Evolutionary conservation across 306 rosid species (phyloP).

Genomic region (Rosa multiflora): DNA sequence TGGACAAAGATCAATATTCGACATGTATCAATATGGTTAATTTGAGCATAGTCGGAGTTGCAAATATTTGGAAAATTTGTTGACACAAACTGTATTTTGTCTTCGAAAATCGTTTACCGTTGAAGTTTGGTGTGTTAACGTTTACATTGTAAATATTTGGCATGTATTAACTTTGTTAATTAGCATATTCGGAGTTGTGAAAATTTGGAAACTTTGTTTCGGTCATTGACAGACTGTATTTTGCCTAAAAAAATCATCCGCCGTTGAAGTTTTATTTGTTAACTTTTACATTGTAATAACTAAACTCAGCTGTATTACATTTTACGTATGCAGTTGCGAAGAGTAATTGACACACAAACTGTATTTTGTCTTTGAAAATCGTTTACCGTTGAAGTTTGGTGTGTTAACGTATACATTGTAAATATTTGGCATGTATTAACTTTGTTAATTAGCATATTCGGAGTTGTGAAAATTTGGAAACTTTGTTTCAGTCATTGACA

Average conservation of each 20-base stretch:
- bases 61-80: neutral
- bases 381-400: neutral
- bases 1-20: neutral
- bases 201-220: neutral
- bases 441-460: neutral
- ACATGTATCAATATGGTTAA: neutral
- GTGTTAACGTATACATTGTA: neutral
- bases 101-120: neutral
- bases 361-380: neutral
- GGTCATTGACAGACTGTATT: neutral
- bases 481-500: neutral
- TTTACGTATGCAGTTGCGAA: constrained; percentile 8
- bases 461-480: neutral
- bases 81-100: neutral
- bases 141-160: neutral
- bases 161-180: neutral
- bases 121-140: neutral
- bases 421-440: neutral
- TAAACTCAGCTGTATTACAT: neutral
- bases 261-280: neutral
- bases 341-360: neutral
- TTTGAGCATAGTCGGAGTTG: neutral
- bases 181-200: neutral
- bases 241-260: neutral
- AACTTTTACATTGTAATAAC: neutral